Evolutionary conservation across 2,329 filamentous ascomycete genomes (phyloP).

Genomic region (Plectosphaerella sp.): DNA sequence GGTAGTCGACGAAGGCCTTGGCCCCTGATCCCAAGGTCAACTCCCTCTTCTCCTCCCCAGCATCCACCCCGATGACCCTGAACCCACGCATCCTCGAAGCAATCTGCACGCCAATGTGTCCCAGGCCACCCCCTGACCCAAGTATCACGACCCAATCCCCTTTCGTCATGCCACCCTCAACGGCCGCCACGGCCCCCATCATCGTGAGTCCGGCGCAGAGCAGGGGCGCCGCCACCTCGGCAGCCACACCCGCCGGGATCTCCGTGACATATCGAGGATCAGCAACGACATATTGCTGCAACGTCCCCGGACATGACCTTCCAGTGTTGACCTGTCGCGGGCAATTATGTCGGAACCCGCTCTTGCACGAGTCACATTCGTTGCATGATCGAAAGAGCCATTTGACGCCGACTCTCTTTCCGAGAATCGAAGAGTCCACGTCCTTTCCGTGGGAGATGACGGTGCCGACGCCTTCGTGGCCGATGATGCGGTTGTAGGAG

Average conservation of each 20-base stretch:
- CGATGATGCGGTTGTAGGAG: conserved; percentile 18
- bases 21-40: conserved; percentile 18
- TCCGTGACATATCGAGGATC: conserved; percentile 20
- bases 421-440: conserved; percentile 20
- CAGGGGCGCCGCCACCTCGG: conserved; percentile 19
- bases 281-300: conserved; percentile 24
- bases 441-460: conserved; percentile 22
- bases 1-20: conserved; percentile 21
- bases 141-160: conserved; percentile 24
- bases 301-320: conserved; percentile 24
- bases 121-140: conserved; percentile 25
- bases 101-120: conserved; percentile 27
- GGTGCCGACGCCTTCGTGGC: conserved; percentile 24
- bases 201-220: conserved; percentile 27
- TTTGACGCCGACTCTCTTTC: conserved; percentile 34
- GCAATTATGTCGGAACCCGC: conserved; percentile 33
- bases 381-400: conserved; percentile 39
- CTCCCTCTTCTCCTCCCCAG: conserved; percentile 14
- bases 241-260: conserved; percentile 15
- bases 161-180: neutral
- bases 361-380: conserved; percentile 26
- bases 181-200: conserved; percentile 19
- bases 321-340: conserved; percentile 34
- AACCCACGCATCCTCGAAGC: conserved; percentile 13
- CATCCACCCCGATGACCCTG: conserved; percentile 23